phyloP scores from a whole-genome alignment of 352 stramenopile genomes.

The Phytophthora megakarya region DNA sequence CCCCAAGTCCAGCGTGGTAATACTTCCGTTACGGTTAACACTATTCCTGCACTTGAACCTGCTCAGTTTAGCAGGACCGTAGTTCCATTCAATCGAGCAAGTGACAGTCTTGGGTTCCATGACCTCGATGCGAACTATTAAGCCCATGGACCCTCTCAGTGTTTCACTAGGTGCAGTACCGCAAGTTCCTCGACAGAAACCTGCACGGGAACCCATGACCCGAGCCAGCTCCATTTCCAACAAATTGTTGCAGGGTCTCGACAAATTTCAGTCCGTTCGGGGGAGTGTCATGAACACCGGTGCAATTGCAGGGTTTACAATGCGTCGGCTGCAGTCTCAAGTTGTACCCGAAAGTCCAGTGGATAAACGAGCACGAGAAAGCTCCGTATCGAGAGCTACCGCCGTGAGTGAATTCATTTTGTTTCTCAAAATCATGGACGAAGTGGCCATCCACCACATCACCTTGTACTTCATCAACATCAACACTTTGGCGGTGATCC shows the following conservation, averaged over 20 bases:
- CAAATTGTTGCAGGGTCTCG: slow-evolving; percentile 31
- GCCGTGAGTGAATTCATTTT: slow-evolving; percentile 76
- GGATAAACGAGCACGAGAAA: slow-evolving; percentile 53
- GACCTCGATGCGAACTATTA: slow-evolving; percentile 28
- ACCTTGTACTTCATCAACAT: slow-evolving; percentile 87
- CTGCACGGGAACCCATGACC: slow-evolving; percentile 43
- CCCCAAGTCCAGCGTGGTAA: not conserved
- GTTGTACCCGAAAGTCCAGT: slow-evolving; percentile 42
- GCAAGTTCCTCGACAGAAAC: slow-evolving; percentile 25
- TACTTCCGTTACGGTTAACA: slow-evolving; percentile 22
- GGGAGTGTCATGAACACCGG: slow-evolving; percentile 33
- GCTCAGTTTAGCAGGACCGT: not conserved
- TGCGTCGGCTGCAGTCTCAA: slow-evolving; percentile 32
- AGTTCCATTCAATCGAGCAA: not conserved
- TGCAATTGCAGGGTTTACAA: slow-evolving; percentile 30
- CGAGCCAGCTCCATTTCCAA: slow-evolving; percentile 53
- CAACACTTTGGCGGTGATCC: slow-evolving; percentile 64
- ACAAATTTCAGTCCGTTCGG: slow-evolving; percentile 31
- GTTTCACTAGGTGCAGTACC: slow-evolving; percentile 39
- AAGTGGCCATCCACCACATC: slow-evolving; percentile 79
- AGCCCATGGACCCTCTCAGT: slow-evolving; percentile 42
- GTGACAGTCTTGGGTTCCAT: no score
- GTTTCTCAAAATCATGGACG: slow-evolving; percentile 83
- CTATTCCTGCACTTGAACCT: slow-evolving; percentile 12
- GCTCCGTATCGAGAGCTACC: slow-evolving; percentile 53